Evolutionary conservation across 108 stramenopile species (phyloP), one percentile per base, ranked within the genome.

Genomic region (Discostella pseudostelligera): DNA sequence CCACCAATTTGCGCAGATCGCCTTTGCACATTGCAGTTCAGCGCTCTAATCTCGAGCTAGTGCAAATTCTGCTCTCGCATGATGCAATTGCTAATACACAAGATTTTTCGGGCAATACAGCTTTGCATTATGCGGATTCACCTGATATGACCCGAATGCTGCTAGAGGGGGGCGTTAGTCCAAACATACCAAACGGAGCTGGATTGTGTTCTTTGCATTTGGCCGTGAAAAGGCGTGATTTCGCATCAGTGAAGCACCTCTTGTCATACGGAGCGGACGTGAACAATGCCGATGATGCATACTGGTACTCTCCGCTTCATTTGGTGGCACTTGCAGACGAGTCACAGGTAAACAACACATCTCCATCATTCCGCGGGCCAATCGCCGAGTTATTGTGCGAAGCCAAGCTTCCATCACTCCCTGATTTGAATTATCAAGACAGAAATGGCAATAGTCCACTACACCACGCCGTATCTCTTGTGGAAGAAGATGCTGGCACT

Each of bases 181-280:
- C 93, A 24, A 90, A 94, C 60, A 94, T 94, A 48, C 93, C 93
- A 12, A 90, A 94, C 57, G 67, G 81, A 12, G 84, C 87, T 55
- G 93, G 93, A 29, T 67, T 91, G 8, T 89, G 87, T 66, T 80
- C 87, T 5, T 56, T 94, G 28, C 93, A 94, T 67, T 46, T 88
- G 21, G 84, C 88, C 36, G 93, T 91, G 14, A 81, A 87, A 46
- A 75, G 87, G 48, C 43, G 69, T 20, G 90, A 94, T 71, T 72
- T 80, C 48, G 56, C 62, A n/a, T 81, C 85, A 36, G 85, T 94
- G 1, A 72, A 74, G 22, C 65, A 56, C 20, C 69, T 94, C 0
- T 48, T 94, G 21, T 69, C 74, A 16, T 49, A 84, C 39, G 59
- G 65, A 39, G 93, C 90, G 13, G 69, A 84, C 48, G 85, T 87